Conservation (phyloP, 1,284 basidiomycete species). For the Meira miltonrushii region DNA sequence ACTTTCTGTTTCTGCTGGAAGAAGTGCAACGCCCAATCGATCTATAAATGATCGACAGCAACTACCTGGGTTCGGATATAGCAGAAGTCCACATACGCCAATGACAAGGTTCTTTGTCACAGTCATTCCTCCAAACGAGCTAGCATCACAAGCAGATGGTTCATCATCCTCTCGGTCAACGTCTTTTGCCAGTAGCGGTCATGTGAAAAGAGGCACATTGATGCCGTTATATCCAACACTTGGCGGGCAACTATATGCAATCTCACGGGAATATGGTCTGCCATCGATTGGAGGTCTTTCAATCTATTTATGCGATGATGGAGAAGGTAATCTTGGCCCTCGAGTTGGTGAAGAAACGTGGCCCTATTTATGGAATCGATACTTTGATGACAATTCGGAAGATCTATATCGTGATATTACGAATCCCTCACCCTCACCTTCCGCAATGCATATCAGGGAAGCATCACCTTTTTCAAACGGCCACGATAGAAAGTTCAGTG, state of each 20-base stretch:
- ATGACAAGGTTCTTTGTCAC: constrained; percentile 27
- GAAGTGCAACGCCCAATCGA: no score
- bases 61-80: no score
- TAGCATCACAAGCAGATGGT: constrained; percentile 4
- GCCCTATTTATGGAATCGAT: constrained; percentile 43
- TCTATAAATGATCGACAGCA: constrained; percentile 12
- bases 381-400: constrained; percentile 28
- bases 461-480: background rate
- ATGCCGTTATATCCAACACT: constrained; percentile 47
- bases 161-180: background rate
- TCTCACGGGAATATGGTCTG: constrained; percentile 46
- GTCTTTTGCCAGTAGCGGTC: background rate
- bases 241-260: constrained; percentile 49
- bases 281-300: constrained; percentile 46
- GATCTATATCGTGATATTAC: constrained; percentile 3
- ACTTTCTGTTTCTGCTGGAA: no score
- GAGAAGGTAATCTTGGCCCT: constrained; percentile 42
- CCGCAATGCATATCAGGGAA: no score
- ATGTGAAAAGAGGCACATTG: constrained; percentile 38
- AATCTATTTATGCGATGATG: constrained; percentile 44
- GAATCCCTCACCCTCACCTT: background rate
- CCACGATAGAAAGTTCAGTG: constrained; percentile 1
- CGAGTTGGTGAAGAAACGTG: constrained; percentile 44
- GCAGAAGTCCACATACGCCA: no score
- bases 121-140: constrained; percentile 29